Evolutionary conservation across 1,139 yeast species (phyloP).

Genomic region (Protomyces macrosporus): DNA sequence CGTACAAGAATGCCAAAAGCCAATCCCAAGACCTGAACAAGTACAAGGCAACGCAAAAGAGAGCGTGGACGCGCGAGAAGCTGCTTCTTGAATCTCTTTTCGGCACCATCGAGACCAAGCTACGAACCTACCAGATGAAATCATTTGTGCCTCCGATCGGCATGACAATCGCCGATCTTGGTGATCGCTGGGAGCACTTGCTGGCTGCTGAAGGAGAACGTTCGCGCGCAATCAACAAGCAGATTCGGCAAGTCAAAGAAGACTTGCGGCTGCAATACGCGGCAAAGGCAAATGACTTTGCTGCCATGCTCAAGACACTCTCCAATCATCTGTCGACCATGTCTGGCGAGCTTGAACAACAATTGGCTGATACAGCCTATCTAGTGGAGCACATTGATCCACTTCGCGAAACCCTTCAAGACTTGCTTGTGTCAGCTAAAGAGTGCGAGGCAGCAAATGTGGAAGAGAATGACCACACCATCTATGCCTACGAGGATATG

Average conservation of each 20-base stretch:
- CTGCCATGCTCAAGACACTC: slow-evolving; percentile 37
- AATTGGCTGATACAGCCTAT: slow-evolving; percentile 38
- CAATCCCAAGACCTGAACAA: slow-evolving; percentile 36
- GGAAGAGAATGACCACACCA: slow-evolving; percentile 44
- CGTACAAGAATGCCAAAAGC: slow-evolving; percentile 38
- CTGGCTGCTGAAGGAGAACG: slow-evolving; percentile 39
- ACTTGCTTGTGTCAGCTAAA: slow-evolving; percentile 36
- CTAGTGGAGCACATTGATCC: slow-evolving; percentile 40
- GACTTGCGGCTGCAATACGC: slow-evolving; percentile 49
- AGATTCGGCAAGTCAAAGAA: slow-evolving; percentile 40
- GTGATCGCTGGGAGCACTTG: slow-evolving; percentile 39
- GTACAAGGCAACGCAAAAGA: slow-evolving; percentile 39
- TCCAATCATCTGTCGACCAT: slow-evolving; percentile 38
- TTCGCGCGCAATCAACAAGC: slow-evolving; percentile 39
- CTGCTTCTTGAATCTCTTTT: slow-evolving; percentile 40
- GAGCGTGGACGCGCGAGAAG: slow-evolving; percentile 43
- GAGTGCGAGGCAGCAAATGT: slow-evolving; percentile 41
- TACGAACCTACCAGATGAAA: slow-evolving; percentile 41
- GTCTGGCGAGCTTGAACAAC: slow-evolving; percentile 43
- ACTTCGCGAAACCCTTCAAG: slow-evolving; percentile 35
- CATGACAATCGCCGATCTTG: slow-evolving; percentile 37
- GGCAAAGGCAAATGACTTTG: slow-evolving; percentile 41
- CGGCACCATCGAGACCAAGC: slow-evolving; percentile 42
- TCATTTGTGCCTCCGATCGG: slow-evolving; percentile 42
- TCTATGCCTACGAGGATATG: slow-evolving; percentile 42